Evolutionary conservation across 495 filamentous ascomycete species (phyloP).

Genomic region (Cryomyces minteri): DNA sequence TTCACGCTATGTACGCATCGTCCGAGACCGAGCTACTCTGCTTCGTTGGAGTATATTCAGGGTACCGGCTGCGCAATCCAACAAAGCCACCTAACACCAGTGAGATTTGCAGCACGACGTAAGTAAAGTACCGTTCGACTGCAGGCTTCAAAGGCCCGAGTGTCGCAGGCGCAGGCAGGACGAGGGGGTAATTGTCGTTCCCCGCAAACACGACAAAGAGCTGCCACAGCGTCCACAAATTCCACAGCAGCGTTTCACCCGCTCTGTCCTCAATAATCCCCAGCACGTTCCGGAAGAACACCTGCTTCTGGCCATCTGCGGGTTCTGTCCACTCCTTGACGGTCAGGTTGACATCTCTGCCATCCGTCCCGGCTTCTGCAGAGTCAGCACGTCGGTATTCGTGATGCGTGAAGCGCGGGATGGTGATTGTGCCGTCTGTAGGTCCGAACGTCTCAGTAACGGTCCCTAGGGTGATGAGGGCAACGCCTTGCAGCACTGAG

Average conservation of each 20-base stretch:
- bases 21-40: no score
- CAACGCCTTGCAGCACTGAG: not conserved
- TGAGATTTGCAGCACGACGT: not conserved
- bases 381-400: not conserved
- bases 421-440: not conserved
- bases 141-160: not conserved
- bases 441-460: not conserved
- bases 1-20: no score
- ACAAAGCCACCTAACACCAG: not conserved
- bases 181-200: not conserved
- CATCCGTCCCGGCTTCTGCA: not conserved
- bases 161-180: not conserved
- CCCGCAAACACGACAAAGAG: not conserved
- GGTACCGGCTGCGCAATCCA: not conserved
- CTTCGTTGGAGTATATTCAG: not conserved
- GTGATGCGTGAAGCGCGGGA: not conserved
- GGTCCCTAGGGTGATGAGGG: not conserved
- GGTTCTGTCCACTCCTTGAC: slow-evolving; percentile 1
- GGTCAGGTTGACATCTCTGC: not conserved
- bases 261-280: not conserved
- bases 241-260: not conserved
- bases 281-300: slow-evolving; percentile 2
- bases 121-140: not conserved
- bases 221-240: not conserved
- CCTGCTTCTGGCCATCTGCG: not conserved